A percentile compares a stretch with the other conserved stretches of the same genome.
Evolutionary conservation across 306 rosid genomes (phyloP).

Genomic region (Cicer pinnatifidum): DNA sequence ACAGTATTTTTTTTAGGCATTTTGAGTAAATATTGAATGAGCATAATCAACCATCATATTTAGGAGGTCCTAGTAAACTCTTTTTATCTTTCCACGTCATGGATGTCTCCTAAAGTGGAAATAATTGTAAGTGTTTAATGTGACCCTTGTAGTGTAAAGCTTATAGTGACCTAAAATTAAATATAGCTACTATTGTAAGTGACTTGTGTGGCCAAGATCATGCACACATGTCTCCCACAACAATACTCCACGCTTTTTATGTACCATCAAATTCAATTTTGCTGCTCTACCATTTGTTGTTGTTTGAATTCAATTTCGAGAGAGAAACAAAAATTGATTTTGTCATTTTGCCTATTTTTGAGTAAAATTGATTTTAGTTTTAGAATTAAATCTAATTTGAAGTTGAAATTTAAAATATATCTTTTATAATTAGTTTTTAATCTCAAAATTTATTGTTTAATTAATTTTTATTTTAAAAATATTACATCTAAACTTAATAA

Average conservation of each 20-base stretch:
- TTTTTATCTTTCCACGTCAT: slow-evolving; percentile 16
- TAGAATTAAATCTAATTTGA: background rate
- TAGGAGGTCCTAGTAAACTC: too few relatives aligned
- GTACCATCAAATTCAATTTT: background rate
- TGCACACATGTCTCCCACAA: background rate
- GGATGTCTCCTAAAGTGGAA: slow-evolving; percentile 29
- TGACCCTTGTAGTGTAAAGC: slow-evolving; percentile 1
- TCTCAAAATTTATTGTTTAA: background rate
- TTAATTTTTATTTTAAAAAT: background rate
- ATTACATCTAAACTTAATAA: background rate
- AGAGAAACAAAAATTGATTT: background rate
- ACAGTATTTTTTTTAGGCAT: too few relatives aligned
- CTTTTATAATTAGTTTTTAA: background rate
- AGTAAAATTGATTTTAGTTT: background rate
- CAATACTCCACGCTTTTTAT: background rate
- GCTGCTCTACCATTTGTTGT: background rate
- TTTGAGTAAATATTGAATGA: too few relatives aligned
- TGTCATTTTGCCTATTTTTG: background rate
- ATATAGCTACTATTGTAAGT: background rate
- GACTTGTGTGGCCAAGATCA: slow-evolving; percentile 8
- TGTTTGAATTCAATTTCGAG: background rate
- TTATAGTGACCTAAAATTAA: background rate
- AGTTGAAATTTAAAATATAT: background rate
- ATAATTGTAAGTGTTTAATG: slow-evolving; percentile 27
- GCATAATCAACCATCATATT: too few relatives aligned